Evolutionary conservation across 306 rosid species (phyloP).

Genomic region (Acacia crassicarpa): DNA sequence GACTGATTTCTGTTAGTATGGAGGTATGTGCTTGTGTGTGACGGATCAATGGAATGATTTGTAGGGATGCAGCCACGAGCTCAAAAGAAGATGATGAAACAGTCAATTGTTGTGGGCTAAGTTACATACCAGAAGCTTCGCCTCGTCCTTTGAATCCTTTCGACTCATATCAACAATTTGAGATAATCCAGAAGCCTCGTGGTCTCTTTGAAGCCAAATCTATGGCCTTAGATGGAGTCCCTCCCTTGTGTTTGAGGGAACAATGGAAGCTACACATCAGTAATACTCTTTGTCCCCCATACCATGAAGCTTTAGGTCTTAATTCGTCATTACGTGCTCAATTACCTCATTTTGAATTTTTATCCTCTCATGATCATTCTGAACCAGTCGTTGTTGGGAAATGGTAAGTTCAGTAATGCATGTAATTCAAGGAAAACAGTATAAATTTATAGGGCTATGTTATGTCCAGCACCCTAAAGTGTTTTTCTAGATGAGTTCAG

Average conservation of each 20-base stretch:
- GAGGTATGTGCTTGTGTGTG: too few relatives aligned
- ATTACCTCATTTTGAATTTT: slow-evolving; percentile 40
- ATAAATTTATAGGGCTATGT: too few relatives aligned
- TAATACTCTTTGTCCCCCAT: not conserved
- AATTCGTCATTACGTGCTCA: slow-evolving; percentile 33
- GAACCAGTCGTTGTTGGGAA: slow-evolving; percentile 44
- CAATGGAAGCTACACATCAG: slow-evolving; percentile 30
- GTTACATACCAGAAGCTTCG: not conserved
- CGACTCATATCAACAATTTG: not conserved
- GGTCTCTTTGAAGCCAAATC: slow-evolving; percentile 36
- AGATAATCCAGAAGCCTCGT: not conserved
- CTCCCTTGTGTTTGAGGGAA: slow-evolving; percentile 30
- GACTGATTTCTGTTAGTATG: too few relatives aligned
- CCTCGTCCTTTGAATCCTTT: not conserved
- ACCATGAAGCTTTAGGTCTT: slow-evolving; percentile 47
- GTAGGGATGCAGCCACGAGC: not conserved
- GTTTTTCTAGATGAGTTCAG: too few relatives aligned
- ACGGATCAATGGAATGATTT: not conserved
- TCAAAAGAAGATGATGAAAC: not conserved
- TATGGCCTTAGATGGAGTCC: slow-evolving; percentile 32
- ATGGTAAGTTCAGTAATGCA: slow-evolving; percentile 34
- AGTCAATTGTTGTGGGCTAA: not conserved
- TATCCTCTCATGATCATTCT: slow-evolving; percentile 16
- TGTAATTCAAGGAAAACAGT: too few relatives aligned
- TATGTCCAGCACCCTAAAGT: too few relatives aligned